Evolutionary conservation across 306 rosid species (phyloP).

Genomic region (Cucumis cinereus): DNA sequence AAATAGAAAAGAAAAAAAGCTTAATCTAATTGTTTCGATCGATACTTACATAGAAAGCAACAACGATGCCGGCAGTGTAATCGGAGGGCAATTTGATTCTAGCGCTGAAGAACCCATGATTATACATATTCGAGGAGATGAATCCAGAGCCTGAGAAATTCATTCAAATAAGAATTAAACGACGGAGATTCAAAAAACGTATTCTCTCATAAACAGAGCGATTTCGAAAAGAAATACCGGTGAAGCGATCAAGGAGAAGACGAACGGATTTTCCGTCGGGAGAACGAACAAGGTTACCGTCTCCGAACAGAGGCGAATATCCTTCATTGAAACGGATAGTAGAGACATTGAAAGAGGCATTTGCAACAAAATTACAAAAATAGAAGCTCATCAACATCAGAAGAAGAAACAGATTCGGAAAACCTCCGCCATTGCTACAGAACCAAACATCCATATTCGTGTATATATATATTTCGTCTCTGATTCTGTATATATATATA

Average conservation of each 20-base stretch:
- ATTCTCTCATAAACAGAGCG: background rate
- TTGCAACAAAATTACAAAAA: background rate
- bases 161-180: background rate
- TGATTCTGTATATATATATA: conserved; percentile 6
- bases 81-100: conserved; percentile 78
- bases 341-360: conserved; percentile 48
- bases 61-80: conserved; percentile 76
- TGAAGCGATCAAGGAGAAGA: conserved; percentile 76
- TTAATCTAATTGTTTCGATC: background rate
- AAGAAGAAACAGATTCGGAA: conserved; percentile 2
- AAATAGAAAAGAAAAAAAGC: background rate
- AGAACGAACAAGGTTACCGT: conserved; percentile 65
- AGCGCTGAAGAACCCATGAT: conserved; percentile 89
- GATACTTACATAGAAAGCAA: conserved; percentile 23
- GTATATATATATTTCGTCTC: conserved; percentile 1
- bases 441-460: conserved; percentile 23
- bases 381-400: conserved; percentile 2
- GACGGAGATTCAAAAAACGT: background rate
- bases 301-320: conserved; percentile 65
- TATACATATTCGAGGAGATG: conserved; percentile 65
- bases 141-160: conserved; percentile 62
- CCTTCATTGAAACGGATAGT: conserved; percentile 62
- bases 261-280: conserved; percentile 62
- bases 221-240: conserved; percentile 33
- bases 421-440: conserved; percentile 19